Evolutionary conservation across 192 early-diverging fungal genomes (phyloP).

Genomic region (Umbelopsis sp.): DNA sequence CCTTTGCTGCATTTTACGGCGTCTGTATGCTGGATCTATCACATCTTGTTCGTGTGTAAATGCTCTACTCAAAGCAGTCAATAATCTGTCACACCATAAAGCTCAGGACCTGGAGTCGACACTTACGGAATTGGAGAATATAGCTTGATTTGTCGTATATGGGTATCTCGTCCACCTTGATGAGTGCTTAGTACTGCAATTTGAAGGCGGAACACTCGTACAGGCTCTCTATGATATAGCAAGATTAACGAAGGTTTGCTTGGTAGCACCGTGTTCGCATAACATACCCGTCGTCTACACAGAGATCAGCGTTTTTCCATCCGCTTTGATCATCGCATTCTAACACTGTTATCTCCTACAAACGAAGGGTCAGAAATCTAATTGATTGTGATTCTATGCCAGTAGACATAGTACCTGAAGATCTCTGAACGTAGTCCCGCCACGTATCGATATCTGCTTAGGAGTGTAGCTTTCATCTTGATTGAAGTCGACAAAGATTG

Average conservation of each 20-base stretch:
- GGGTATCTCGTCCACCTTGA: constrained; percentile 84
- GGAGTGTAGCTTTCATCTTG: constrained; percentile 90
- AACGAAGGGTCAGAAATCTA: neutral
- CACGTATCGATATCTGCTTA: constrained; percentile 59
- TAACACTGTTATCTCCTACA: constrained; percentile 51
- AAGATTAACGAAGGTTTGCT: constrained; percentile 17
- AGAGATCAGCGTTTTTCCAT: constrained; percentile 70
- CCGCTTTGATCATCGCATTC: constrained; percentile 64
- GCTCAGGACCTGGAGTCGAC: neutral
- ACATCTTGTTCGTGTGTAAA: constrained; percentile 15
- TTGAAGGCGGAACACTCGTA: constrained; percentile 70
- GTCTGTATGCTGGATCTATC: constrained; percentile 9
- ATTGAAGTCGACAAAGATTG: constrained; percentile 68
- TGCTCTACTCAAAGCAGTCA: neutral
- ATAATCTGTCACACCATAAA: neutral
- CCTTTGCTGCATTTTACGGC: neutral
- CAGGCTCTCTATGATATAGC: constrained; percentile 43
- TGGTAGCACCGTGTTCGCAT: neutral
- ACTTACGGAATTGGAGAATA: constrained; percentile 60
- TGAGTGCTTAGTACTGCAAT: constrained; percentile 72
- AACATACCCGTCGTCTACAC: constrained; percentile 38
- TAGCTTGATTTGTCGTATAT: constrained; percentile 75
- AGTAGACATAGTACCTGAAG: constrained; percentile 49
- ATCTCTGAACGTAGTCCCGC: constrained; percentile 68
- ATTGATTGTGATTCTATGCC: neutral